Base-by-base conservation (phyloP, 2,329 filamentous ascomycete genomes). In the Plenodomus lindquistii region DNA sequence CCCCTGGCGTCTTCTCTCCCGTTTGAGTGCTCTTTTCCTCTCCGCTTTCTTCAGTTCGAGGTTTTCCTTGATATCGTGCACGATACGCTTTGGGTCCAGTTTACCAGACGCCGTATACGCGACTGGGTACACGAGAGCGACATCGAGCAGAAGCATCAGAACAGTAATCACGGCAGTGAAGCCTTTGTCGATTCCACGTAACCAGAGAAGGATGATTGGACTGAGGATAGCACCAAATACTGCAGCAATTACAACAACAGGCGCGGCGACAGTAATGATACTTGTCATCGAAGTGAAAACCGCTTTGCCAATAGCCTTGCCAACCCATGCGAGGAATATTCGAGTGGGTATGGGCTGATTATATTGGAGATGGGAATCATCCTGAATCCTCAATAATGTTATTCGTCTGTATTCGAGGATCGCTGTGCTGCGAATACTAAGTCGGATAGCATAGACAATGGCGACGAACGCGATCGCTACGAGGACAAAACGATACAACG, bases 121-220 rank as follows among this genome's bases (percentile, higher is more conserved):
- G 11, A 53, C 27, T 10, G 50, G 50, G 31, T 29, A 43, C 1
- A 49, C 36, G 7, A 55, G 43, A 13, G 46, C 13, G 2, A 35
- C 22, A 27, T 58, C 55, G 6, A 55, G 31, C n/a, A 53, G 40
- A 21, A 58, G 17, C 2, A 55, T 17, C 9, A 58, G 20, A 11
- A 51, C 40, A 3, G 55, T 53, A 3, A 58, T 52, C 15, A 39
- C 49, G 20, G 44, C 44, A 2, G 49, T 35, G 40, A 55, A 53
- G 11, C 52, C 49, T 18, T 42, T 50, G 24, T 55, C 42, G 18
- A 58, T 55, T 13, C 24, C 41, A 24, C 55, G 55, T 2, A 55
- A 17, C 55, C 55, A 58, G 8, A 58, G 48, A 11, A 55, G n/a
- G 10, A 53, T 20, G 9, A 58, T 52, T 11, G 55, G 55, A 39